A percentile compares a stretch with the other conserved stretches of the same genome.
Conservation (phyloP, 768 basidiomycete species). For the Gloeophyllum trabeum region DNA sequence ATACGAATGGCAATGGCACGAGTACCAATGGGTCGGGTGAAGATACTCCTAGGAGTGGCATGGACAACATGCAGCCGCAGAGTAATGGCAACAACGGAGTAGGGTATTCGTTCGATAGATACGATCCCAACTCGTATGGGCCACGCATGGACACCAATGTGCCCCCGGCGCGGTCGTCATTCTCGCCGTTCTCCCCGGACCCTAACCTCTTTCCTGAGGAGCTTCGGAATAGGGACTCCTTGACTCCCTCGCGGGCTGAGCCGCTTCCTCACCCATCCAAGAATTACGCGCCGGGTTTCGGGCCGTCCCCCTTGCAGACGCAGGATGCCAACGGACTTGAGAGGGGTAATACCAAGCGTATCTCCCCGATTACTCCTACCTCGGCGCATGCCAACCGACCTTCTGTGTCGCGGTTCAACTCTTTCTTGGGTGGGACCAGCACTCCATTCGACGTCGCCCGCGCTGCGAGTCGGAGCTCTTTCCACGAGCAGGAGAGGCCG, state of each 20-base stretch:
- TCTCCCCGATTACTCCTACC: conserved; percentile 26
- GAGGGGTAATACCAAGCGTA: conserved; percentile 21
- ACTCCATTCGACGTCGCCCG: conserved; percentile 10
- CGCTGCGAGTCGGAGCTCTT: neutral
- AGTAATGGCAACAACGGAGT: neutral
- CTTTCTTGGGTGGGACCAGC: conserved; percentile 28
- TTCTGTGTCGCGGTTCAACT: conserved; percentile 30
- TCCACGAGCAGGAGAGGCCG: neutral
- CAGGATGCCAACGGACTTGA: conserved; percentile 19
- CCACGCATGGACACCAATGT: conserved; percentile 9
- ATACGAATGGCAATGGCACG: conserved; percentile 6
- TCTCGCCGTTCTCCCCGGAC: conserved; percentile 78
- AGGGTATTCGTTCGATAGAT: conserved; percentile 5
- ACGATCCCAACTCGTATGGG: conserved; percentile 7
- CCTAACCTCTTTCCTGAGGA: conserved; percentile 34
- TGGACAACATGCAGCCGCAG: neutral
- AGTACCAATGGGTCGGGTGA: neutral
- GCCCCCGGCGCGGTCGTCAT: conserved; percentile 17
- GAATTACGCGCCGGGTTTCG: conserved; percentile 41
- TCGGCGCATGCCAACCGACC: conserved; percentile 21
- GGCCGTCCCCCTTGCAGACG: conserved; percentile 14
- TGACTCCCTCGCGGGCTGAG: conserved; percentile 24
- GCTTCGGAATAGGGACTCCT: conserved; percentile 23
- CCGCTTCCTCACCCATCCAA: conserved; percentile 36
- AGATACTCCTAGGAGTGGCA: neutral